phyloP scores from a whole-genome alignment of 2,329 filamentous ascomycete species.

The Pestalotiopsis sp. region DNA sequence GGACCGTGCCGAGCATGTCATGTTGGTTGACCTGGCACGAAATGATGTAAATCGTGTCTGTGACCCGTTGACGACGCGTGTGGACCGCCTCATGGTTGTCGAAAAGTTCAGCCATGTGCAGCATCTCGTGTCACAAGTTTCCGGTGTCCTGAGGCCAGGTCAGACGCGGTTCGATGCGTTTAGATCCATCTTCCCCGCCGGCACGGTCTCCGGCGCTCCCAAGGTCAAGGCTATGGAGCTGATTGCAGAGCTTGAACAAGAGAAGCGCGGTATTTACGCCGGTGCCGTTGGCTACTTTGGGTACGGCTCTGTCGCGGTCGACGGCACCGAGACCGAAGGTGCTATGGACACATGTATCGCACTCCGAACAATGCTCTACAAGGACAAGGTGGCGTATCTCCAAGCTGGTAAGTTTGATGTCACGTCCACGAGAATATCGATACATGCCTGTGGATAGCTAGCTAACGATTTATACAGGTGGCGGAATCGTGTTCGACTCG shows the following conservation, averaged over 20 bases:
- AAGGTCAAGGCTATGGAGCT: conserved; percentile 98
- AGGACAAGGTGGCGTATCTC: conserved; percentile 88
- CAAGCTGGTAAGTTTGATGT: conserved; percentile 63
- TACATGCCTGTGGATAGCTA: neutral
- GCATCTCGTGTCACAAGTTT: conserved; percentile 95
- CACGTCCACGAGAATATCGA: neutral
- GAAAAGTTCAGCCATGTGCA: conserved; percentile 97
- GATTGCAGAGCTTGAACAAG: conserved; percentile 89
- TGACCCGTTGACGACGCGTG: conserved; percentile 84
- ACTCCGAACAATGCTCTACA: conserved; percentile 90
- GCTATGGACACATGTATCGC: conserved; percentile 88
- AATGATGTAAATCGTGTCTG: conserved; percentile 98
- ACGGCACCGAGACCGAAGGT: conserved; percentile 70
- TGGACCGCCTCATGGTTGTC: conserved; percentile 92
- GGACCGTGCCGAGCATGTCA: conserved; percentile 93
- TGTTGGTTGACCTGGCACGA: conserved; percentile 93
- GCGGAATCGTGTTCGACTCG: conserved; percentile 93
- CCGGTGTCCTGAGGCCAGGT: conserved; percentile 79
- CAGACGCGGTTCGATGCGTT: conserved; percentile 96
- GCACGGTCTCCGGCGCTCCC: conserved; percentile 91
- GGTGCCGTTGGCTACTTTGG: conserved; percentile 97
- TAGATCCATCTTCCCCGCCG: conserved; percentile 93
- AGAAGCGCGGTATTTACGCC: conserved; percentile 95
- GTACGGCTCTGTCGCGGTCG: conserved; percentile 71
- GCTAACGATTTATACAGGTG: conserved; percentile 48